phyloP scores from a whole-genome alignment of 345 rosid species.

The Eucalyptus decipiens region DNA sequence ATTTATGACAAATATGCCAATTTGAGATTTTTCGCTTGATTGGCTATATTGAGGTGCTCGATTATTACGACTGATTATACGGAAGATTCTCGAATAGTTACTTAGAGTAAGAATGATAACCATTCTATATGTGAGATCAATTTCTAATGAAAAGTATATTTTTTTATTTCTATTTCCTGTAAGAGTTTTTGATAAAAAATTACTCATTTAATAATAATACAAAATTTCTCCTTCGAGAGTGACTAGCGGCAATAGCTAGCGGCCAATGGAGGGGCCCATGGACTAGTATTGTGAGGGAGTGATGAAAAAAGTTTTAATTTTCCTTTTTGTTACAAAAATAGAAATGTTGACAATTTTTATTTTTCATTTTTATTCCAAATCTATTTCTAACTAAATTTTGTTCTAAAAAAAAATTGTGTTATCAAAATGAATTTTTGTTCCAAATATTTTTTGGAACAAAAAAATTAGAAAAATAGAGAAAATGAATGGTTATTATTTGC shows the following conservation, averaged over 20 bases:
- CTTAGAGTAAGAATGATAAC: rapidly evolving
- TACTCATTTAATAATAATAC: rapidly evolving
- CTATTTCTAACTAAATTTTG: no score
- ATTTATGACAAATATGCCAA: rapidly evolving
- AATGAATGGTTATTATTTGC: no score
- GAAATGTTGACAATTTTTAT: no score
- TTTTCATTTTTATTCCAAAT: no score
- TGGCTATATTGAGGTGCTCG: no score
- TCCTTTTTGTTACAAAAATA: no score
- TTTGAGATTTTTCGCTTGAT: rapidly evolving
- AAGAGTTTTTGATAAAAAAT: rapidly evolving
- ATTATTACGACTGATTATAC: rapidly evolving
- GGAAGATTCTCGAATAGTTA: no score
- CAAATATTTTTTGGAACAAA: no score
- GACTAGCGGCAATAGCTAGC: rapidly evolving
- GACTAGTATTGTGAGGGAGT: no score
- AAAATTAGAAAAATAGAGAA: no score
- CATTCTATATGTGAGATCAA: rapidly evolving
- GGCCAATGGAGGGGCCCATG: rapidly evolving
- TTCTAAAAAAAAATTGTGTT: no score
- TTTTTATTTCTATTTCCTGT: rapidly evolving
- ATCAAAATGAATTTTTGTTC: rapidly evolving
- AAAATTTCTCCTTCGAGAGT: rapidly evolving
- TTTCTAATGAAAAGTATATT: rapidly evolving
- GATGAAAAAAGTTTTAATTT: no score